phyloP scores from a whole-genome alignment of 257 asterid genomes.

The Cinchona pubescens region DNA sequence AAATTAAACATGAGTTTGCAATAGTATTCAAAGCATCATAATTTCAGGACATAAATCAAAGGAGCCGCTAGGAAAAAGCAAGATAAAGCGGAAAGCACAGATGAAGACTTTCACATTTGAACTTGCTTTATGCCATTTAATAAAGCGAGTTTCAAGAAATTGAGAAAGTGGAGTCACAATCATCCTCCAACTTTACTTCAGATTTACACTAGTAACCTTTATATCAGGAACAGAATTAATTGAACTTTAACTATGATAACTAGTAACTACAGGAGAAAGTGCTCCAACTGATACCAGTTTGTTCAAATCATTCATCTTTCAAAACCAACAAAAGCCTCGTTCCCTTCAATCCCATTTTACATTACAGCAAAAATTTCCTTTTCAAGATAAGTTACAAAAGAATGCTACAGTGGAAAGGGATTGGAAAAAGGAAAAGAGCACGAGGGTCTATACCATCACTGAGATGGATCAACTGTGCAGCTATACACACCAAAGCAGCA shows the following conservation, averaged over 20 bases:
- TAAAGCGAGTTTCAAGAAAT: background rate
- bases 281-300: background rate
- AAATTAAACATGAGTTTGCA: no score
- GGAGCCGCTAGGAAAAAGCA: background rate
- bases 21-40: no score
- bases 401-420: conserved; percentile 16
- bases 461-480: conserved; percentile 15
- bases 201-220: background rate
- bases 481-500: conserved; percentile 13
- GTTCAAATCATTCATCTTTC: background rate
- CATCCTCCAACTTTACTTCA: background rate
- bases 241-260: background rate
- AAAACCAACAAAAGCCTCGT: background rate
- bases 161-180: background rate
- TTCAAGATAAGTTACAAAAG: conserved; percentile 14
- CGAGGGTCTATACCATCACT: background rate
- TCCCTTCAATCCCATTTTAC: conserved; percentile 1
- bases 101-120: background rate
- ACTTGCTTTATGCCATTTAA: background rate
- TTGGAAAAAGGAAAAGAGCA: background rate
- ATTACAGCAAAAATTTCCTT: conserved; percentile 11
- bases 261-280: background rate
- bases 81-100: background rate
- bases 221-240: background rate
- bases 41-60: no score